Percentiles rank a stretch among this genome's conserved stretches.
phyloP scores from a whole-genome alignment of 1,139 yeast genomes.

The Taphrina communis region DNA sequence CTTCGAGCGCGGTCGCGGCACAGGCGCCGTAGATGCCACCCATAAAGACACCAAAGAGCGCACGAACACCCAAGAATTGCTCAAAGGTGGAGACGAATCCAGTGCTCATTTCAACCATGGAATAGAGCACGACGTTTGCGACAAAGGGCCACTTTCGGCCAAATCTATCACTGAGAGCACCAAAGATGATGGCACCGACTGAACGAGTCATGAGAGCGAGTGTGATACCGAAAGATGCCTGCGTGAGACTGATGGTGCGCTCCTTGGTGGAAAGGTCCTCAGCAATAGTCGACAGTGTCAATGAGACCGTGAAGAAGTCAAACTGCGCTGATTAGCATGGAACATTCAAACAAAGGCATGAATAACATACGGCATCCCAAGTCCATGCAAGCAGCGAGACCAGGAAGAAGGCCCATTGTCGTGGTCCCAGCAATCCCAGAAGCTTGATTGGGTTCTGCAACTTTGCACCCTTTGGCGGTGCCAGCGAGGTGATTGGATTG shows the following conservation, averaged over 20 bases:
- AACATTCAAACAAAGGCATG: not conserved
- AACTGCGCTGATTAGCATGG: constrained; percentile 49
- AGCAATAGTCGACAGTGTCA: constrained; percentile 65
- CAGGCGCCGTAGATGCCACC: constrained; percentile 76
- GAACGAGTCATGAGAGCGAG: constrained; percentile 69
- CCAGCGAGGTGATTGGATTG: constrained; percentile 21
- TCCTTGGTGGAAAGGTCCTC: constrained; percentile 58
- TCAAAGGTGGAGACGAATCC: constrained; percentile 70
- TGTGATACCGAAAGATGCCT: constrained; percentile 66
- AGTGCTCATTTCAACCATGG: constrained; percentile 69
- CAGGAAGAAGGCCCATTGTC: constrained; percentile 67
- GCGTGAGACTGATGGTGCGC: constrained; percentile 60
- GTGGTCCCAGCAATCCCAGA: constrained; percentile 56
- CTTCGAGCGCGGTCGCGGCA: constrained; percentile 71
- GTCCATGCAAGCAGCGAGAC: constrained; percentile 77
- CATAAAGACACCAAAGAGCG: constrained; percentile 70
- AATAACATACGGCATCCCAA: constrained; percentile 61
- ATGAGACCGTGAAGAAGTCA: constrained; percentile 71
- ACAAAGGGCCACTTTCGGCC: constrained; percentile 78
- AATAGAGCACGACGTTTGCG: constrained; percentile 60
- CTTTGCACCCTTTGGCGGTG: constrained; percentile 17
- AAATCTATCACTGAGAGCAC: constrained; percentile 67
- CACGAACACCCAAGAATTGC: constrained; percentile 70
- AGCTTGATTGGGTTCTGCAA: constrained; percentile 21
- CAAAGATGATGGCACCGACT: constrained; percentile 68